Evolutionary conservation across 352 stramenopile genomes (phyloP).

Genomic region (Peronospora belbahrii): DNA sequence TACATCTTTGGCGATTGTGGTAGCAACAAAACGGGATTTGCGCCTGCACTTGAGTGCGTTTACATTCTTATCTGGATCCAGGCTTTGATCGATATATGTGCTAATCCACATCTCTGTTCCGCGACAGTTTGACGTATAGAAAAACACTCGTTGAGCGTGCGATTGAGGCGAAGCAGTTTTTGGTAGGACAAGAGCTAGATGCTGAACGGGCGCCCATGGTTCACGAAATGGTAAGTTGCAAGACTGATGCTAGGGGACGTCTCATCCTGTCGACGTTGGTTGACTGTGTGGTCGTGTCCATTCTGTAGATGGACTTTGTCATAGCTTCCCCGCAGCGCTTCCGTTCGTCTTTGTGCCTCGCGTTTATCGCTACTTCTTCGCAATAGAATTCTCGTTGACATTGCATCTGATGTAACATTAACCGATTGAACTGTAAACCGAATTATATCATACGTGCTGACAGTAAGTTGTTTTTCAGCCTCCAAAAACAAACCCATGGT

Average conservation of each 20-base stretch:
- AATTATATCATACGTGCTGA: too few species aligned
- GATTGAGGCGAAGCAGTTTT: constrained; percentile 43
- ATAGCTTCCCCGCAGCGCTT: constrained; percentile 39
- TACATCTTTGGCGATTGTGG: constrained; percentile 60
- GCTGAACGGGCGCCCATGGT: constrained; percentile 32
- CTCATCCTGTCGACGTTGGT: neutral
- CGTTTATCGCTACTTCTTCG: constrained; percentile 22
- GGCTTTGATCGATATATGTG: neutral
- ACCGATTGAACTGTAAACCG: too few species aligned
- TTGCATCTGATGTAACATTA: too few species aligned
- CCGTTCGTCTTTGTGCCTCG: constrained; percentile 59
- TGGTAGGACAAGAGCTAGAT: constrained; percentile 35
- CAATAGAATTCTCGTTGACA: constrained; percentile 4
- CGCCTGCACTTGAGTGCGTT: constrained; percentile 60
- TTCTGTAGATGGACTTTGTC: constrained; percentile 61
- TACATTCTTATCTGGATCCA: neutral
- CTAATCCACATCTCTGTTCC: neutral
- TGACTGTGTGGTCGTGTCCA: constrained; percentile 1
- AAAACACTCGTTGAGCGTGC: constrained; percentile 49
- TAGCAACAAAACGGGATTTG: constrained; percentile 59
- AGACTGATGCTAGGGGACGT: neutral
- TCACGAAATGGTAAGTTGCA: constrained; percentile 44
- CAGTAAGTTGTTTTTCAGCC: too few species aligned
- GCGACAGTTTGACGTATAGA: constrained; percentile 38
- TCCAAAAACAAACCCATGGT: too few species aligned